Percentiles rank a stretch among this genome's conserved stretches.
phyloP scores from a whole-genome alignment of 371 early-diverging fungal species.

The Rhizopus sp. region DNA sequence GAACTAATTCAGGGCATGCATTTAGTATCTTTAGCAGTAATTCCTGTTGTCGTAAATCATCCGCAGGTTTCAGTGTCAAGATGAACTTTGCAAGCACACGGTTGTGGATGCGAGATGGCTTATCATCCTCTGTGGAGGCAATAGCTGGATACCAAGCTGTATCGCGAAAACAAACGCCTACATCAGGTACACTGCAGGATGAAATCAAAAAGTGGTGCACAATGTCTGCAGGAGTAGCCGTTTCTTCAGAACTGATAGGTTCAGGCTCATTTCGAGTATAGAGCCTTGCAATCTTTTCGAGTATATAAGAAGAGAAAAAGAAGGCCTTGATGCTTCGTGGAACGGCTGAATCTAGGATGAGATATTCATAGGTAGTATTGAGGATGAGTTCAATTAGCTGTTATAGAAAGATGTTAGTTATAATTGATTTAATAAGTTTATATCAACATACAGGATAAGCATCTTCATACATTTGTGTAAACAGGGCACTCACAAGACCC shows the following conservation, averaged over 20 bases:
- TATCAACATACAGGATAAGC: slow-evolving; percentile 54
- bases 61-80: slow-evolving; percentile 62
- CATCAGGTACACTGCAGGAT: slow-evolving; percentile 73
- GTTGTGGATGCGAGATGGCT: slow-evolving; percentile 55
- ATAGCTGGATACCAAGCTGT: slow-evolving; percentile 74
- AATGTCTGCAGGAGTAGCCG: slow-evolving; percentile 60
- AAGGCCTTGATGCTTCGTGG: slow-evolving; percentile 56
- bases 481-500: slow-evolving; percentile 64
- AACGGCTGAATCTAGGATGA: slow-evolving; percentile 68
- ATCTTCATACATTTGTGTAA: slow-evolving; percentile 69
- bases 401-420: neutral
- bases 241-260: slow-evolving; percentile 27
- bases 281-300: slow-evolving; percentile 68
- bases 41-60: slow-evolving; percentile 69
- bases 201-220: slow-evolving; percentile 74
- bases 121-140: slow-evolving; percentile 20
- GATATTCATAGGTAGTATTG: slow-evolving; percentile 51
- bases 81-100: slow-evolving; percentile 65
- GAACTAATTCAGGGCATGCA: slow-evolving; percentile 80
- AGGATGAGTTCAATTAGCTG: slow-evolving; percentile 68
- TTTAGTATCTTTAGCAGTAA: slow-evolving; percentile 64
- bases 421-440: neutral
- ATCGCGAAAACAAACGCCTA: slow-evolving; percentile 76
- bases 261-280: slow-evolving; percentile 58
- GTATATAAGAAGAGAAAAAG: slow-evolving; percentile 69